Base-by-base conservation (phyloP, 768 basidiomycete species). In the Trichaptum fuscoviolaceum region DNA sequence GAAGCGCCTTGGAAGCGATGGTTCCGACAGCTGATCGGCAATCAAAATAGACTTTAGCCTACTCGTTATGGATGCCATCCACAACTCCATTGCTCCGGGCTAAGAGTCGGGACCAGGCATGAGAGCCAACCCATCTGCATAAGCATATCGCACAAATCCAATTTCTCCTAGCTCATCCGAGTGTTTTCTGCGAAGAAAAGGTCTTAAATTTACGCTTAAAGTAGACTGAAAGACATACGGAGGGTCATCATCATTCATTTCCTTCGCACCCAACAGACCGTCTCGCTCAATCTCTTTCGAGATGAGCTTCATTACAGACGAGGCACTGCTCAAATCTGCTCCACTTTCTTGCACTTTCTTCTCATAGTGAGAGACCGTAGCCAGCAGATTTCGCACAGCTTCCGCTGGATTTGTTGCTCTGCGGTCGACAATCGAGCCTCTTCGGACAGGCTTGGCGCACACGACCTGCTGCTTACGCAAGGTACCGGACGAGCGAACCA, bases 211-310 rank as follows among this genome's bases (percentile, higher is more conserved):
- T 30, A 0, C 15, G 24, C 58, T 23, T 25, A 6, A 52, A 57
- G 12, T 20, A 1, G 17, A 15, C 25, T 30, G 35, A 8, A 59
- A 68, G 26, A 81, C 87, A 77, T 75, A 88, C 84, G 77, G 76
- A 64, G 82, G 82, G 62, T 82, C 77, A 59, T 81, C 81, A 10
- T 72, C 71, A 8, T 74, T 70, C 63, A 71, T 58, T 25, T 76
- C 74, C 6, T 69, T 79, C 70, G 74, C 73, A 10, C 75, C 79
- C 58, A 83, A 80, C 63, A 90, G 71, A 0, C 89, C 90, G 69
- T 89, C 82, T 65, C 77, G 78, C 67, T 90, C 89, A 25, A 91
- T 83, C 52, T 88, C 84, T 67, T 78, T 76, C 35, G 84, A 80
- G n/a, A 91, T 81, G 7, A 82, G 72, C n/a, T 79, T 80, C 76